Evolutionary conservation across 2,329 filamentous ascomycete species (phyloP).

Genomic region (Elsinoe australis): DNA sequence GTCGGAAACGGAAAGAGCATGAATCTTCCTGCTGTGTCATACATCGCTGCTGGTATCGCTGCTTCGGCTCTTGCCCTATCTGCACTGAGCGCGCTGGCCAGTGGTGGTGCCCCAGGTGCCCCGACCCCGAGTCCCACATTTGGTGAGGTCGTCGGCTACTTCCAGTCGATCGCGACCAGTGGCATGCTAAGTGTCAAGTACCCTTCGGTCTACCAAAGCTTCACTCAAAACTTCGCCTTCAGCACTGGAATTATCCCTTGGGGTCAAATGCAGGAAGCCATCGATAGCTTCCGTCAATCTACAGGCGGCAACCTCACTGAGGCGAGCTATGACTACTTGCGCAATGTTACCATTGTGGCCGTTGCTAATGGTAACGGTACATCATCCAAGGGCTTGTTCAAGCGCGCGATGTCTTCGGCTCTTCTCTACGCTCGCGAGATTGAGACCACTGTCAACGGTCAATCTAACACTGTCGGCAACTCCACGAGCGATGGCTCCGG

Average conservation of each 20-base stretch:
- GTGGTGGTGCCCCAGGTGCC: slow-evolving; percentile 49
- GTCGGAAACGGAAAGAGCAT: slow-evolving; percentile 84
- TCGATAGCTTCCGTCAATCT: slow-evolving; percentile 69
- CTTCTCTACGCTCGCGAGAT: slow-evolving; percentile 29
- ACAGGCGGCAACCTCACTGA: slow-evolving; percentile 83
- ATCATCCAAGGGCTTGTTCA: slow-evolving; percentile 17
- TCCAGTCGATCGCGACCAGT: slow-evolving; percentile 89
- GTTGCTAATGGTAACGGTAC: slow-evolving; percentile 46
- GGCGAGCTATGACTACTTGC: slow-evolving; percentile 67
- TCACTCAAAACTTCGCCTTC: slow-evolving; percentile 89
- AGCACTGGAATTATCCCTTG: slow-evolving; percentile 78
- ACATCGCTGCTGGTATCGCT: slow-evolving; percentile 74
- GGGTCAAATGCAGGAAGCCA: slow-evolving; percentile 68
- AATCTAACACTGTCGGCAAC: slow-evolving; percentile 24
- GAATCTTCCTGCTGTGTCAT: slow-evolving; percentile 66
- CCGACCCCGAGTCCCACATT: slow-evolving; percentile 74
- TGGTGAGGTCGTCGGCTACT: slow-evolving; percentile 75
- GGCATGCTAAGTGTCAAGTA: slow-evolving; percentile 92
- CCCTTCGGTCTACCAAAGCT: slow-evolving; percentile 79
- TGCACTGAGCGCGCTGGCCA: slow-evolving; percentile 60
- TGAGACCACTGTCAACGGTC: slow-evolving; percentile 36
- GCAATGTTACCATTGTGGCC: slow-evolving; percentile 68
- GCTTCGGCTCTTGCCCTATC: slow-evolving; percentile 72
- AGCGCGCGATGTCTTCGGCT: slow-evolving; percentile 24
- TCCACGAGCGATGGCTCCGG: slow-evolving; percentile 24